Percentiles rank a stretch among this genome's conserved stretches.
These are phyloP conservation scores for Crataegus laevigata DNA, from an alignment of 306 rosid genomes.

Conservation along the genomic window DNA sequence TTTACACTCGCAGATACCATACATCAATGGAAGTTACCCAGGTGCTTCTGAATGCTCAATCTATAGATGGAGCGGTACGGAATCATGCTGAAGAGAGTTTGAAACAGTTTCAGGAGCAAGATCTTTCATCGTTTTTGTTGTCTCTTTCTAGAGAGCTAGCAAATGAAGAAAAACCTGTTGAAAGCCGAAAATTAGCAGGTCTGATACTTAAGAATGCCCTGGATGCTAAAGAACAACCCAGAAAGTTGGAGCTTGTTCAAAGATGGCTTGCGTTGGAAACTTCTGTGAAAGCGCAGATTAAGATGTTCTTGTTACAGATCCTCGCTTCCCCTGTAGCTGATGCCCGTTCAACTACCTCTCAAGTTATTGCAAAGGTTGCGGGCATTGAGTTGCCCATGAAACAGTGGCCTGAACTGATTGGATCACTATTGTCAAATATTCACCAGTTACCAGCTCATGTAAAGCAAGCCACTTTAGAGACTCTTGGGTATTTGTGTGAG, in stretches of 20 bases:
- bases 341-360: conserved; percentile 81
- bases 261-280: conserved; percentile 74
- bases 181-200: conserved; percentile 86
- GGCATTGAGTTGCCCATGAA: conserved; percentile 85
- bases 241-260: conserved; percentile 70
- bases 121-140: conserved; percentile 68
- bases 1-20: conserved; percentile 9
- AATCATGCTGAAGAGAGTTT: conserved; percentile 82
- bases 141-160: conserved; percentile 77
- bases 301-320: conserved; percentile 62
- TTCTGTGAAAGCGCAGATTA: conserved; percentile 59
- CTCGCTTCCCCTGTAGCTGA: conserved; percentile 55
- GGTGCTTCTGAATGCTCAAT: conserved; percentile 74
- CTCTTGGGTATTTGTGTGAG: conserved; percentile 88
- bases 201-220: conserved; percentile 77
- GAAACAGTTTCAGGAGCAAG: conserved; percentile 89
- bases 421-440: conserved; percentile 65
- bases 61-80: conserved; percentile 64
- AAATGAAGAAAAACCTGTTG: conserved; percentile 77
- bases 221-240: conserved; percentile 85
- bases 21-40: conserved; percentile 86
- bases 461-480: conserved; percentile 83
- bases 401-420: conserved; percentile 88
- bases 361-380: conserved; percentile 82
- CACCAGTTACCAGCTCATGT: conserved; percentile 72